Percentiles rank a stretch among this genome's conserved stretches.
phyloP scores from a whole-genome alignment of 345 rosid species.

The Hevea brasiliensis region DNA sequence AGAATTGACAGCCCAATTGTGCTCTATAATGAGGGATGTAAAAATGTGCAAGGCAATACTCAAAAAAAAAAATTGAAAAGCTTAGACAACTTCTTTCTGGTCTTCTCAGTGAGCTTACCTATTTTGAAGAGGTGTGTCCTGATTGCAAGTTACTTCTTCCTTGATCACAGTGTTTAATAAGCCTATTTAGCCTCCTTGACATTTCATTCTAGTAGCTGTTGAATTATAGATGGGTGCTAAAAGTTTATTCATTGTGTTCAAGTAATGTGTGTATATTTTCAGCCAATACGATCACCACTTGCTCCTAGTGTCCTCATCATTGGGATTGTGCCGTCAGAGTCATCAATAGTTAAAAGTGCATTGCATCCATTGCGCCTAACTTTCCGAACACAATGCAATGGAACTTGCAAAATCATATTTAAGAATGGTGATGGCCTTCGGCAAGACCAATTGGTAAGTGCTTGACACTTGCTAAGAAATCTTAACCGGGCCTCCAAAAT shows the following conservation, averaged over 20 bases:
- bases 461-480: background rate
- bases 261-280: conserved; percentile 29
- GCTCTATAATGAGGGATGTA: conserved; percentile 86
- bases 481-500: no score
- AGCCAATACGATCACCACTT: conserved; percentile 93
- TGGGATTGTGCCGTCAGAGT: conserved; percentile 91
- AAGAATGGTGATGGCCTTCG: conserved; percentile 98
- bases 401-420: conserved; percentile 77
- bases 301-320: conserved; percentile 75
- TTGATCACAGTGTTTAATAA: conserved; percentile 13
- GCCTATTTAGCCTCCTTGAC: conserved; percentile 13
- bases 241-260: conserved; percentile 14
- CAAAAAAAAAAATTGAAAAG: conserved; percentile 96
- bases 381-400: conserved; percentile 75
- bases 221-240: conserved; percentile 12
- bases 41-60: conserved; percentile 94
- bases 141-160: conserved; percentile 15
- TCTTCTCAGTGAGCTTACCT: conserved; percentile 92
- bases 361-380: conserved; percentile 86
- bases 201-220: conserved; percentile 10
- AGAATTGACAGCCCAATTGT: conserved; percentile 90
- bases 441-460: conserved; percentile 92
- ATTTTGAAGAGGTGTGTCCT: conserved; percentile 84
- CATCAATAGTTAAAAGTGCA: conserved; percentile 91
- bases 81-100: conserved; percentile 96